Evolutionary conservation across 2,329 filamentous ascomycete genomes (phyloP).

Genomic region (Pezicula radicicola): DNA sequence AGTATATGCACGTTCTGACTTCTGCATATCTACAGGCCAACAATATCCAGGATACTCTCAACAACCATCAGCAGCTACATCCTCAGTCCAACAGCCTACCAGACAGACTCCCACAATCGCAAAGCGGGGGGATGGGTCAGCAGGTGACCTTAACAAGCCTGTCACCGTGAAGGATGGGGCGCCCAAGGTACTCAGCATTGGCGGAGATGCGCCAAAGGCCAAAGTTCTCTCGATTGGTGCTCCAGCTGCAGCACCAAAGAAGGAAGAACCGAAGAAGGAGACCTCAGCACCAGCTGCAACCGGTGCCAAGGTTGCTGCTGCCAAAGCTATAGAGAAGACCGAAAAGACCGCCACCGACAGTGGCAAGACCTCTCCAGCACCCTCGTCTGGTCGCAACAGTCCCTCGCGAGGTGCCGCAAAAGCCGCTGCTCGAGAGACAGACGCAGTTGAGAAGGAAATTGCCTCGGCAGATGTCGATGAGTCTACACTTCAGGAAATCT

Average conservation of each 20-base stretch:
- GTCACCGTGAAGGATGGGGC: constrained; percentile 52
- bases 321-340: constrained; percentile 92
- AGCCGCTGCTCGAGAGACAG: constrained; percentile 61
- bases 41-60: constrained; percentile 53
- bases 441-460: constrained; percentile 74
- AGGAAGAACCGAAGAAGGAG: constrained; percentile 41
- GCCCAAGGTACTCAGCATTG: constrained; percentile 63
- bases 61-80: constrained; percentile 39
- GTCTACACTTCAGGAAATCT: constrained; percentile 87
- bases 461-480: constrained; percentile 70
- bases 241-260: constrained; percentile 49
- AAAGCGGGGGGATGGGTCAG: constrained; percentile 53
- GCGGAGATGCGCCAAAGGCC: constrained; percentile 56
- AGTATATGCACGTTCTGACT: constrained; percentile 5
- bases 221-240: constrained; percentile 66
- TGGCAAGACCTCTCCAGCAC: constrained; percentile 76
- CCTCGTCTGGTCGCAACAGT: constrained; percentile 81
- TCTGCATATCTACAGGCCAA: constrained; percentile 32
- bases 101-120: constrained; percentile 57
- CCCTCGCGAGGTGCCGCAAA: constrained; percentile 61
- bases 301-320: constrained; percentile 78
- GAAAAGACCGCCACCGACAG: constrained; percentile 62
- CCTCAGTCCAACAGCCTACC: constrained; percentile 35
- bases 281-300: constrained; percentile 53
- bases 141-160: constrained; percentile 46